phyloP scores from a whole-genome alignment of 2,329 filamentous ascomycete species.

The Chalaropsis thielavioides region DNA sequence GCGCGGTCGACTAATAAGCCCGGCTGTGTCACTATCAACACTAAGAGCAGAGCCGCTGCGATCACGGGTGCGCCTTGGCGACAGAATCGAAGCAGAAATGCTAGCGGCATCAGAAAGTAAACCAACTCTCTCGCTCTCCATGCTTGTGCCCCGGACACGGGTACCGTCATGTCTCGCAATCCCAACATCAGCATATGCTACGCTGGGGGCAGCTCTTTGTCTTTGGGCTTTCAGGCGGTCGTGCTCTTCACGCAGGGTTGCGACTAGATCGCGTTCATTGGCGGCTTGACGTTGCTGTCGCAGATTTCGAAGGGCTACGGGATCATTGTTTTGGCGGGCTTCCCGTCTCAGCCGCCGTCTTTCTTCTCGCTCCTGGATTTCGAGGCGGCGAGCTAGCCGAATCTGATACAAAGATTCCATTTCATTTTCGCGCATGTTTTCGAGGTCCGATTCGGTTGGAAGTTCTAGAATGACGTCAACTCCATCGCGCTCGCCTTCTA shows the following conservation, averaged over 20 bases:
- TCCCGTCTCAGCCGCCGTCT: constrained; percentile 54
- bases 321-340: constrained; percentile 57
- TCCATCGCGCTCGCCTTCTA: constrained; percentile 81
- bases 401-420: constrained; percentile 93
- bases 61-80: constrained; percentile 28
- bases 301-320: constrained; percentile 51
- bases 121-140: constrained; percentile 56
- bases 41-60: constrained; percentile 42
- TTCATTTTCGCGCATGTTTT: constrained; percentile 65
- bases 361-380: constrained; percentile 64
- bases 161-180: constrained; percentile 66
- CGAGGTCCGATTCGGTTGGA: constrained; percentile 66
- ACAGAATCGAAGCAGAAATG: constrained; percentile 32
- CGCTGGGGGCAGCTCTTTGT: constrained; percentile 53
- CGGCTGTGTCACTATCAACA: constrained; percentile 30
- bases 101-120: constrained; percentile 58
- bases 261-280: constrained; percentile 37
- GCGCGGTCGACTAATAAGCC: constrained; percentile 27
- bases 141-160: constrained; percentile 56
- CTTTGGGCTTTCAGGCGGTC: constrained; percentile 43
- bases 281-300: constrained; percentile 40
- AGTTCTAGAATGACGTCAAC: constrained; percentile 84
- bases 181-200: constrained; percentile 63
- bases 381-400: constrained; percentile 57
- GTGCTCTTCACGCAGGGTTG: constrained; percentile 43